Evolutionary conservation across 2,329 filamentous ascomycete genomes (phyloP), one percentile per base, ranked within the genome.

Genomic region (Knufia fluminis): DNA sequence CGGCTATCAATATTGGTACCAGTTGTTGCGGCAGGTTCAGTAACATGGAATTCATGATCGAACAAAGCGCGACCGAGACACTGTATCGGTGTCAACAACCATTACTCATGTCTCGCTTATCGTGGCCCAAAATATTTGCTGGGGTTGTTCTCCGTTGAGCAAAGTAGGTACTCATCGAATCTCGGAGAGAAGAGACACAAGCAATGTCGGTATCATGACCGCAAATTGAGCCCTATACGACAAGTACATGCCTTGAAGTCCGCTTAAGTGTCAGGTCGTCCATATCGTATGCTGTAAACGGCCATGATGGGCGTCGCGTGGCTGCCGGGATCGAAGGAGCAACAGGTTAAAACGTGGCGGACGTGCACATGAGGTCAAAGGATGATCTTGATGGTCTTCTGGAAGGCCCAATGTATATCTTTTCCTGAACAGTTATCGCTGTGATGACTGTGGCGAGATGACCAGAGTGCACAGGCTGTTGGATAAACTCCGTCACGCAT

Each of bases 331-430:
- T 40, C 33, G 28, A 26, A 33, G 9, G 31, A 28, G 4, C 19
- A 48, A 17, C 16, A 7, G 8, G 3, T 16, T 9, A 47, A 36
- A 48, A 48, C 45, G 45, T 48, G 45, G 45, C 45, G 12, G 19
- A 35, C 45, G 45, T 48, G 45, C 33, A 17, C 33, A 36, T 36
- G 33, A 36, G 9, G 33, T 36, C 33, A 36, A 36, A 35, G 28
- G 35, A 31, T 28, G 22, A 23, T 22, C 20, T 28, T 17, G 45
- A 39, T 10, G 35, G 40, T 26, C 22, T 8, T 40, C 12, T 48
- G 19, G 23, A 19, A 16, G 10, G 17, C 23, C 35, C 7, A 20
- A 17, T 39, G 45, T 24, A 39, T 7, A 48, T 48, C 45, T 28
- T 48, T 48, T 28, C 45, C 40, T 26, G 19, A 43, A 43, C 14